A percentile compares a stretch with the other conserved stretches of the same genome.
phyloP scores from a whole-genome alignment of 2,329 filamentous ascomycete genomes.

The Pseudogymnoascus sp. region DNA sequence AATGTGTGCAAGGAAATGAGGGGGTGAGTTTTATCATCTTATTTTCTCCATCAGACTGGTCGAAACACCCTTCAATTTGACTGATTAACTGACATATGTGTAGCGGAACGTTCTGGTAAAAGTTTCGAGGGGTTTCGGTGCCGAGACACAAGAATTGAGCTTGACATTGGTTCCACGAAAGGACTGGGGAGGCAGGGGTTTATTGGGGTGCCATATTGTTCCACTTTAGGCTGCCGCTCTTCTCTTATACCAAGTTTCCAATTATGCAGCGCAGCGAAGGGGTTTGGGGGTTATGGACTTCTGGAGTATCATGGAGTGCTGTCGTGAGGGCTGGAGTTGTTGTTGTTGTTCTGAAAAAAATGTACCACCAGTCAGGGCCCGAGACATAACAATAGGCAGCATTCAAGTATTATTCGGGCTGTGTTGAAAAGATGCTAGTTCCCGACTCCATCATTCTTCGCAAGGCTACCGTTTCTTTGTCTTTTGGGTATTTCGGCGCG shows the following conservation, averaged over 20 bases:
- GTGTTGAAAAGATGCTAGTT: not conserved
- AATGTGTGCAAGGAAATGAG: conserved; percentile 83
- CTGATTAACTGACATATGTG: not conserved
- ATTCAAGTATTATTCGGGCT: not conserved
- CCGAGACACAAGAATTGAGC: conserved; percentile 46
- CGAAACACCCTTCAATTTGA: not conserved
- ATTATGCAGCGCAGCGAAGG: not conserved
- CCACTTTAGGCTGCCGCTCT: conserved; percentile 49
- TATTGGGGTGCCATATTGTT: conserved; percentile 84
- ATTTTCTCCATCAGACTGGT: not conserved
- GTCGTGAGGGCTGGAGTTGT: not conserved
- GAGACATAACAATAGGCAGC: not conserved
- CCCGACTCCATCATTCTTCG: not conserved
- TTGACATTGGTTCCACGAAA: conserved; percentile 66
- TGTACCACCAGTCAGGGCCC: not conserved
- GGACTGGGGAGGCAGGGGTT: conserved; percentile 83
- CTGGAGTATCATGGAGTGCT: not conserved
- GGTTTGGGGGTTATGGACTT: not conserved
- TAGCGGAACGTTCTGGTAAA: conserved; percentile 65
- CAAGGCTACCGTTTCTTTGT: not conserved
- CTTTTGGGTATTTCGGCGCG: not conserved
- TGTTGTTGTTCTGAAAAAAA: not conserved
- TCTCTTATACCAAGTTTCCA: not conserved
- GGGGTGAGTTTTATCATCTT: conserved; percentile 51
- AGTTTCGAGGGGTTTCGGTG: conserved; percentile 37